Percentiles rank a stretch among this genome's conserved stretches.
Conservation (phyloP, 176 grass and related monocot genomes). For the Guadua angustifolia region DNA sequence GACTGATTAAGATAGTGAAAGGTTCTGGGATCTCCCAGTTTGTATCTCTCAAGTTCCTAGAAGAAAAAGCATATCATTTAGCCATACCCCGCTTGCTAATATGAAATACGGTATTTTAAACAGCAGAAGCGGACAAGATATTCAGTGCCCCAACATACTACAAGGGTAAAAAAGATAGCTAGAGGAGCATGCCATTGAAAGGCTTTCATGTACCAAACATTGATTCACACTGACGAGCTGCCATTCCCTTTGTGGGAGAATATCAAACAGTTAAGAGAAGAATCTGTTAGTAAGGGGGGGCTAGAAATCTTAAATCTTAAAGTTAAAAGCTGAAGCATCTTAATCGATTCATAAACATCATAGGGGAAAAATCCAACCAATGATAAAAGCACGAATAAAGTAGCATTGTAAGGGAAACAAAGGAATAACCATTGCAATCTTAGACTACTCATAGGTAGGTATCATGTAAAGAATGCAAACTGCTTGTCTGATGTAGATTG, state of each 20-base stretch:
- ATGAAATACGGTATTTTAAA: slow-evolving; percentile 16
- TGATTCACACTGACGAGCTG: neutral
- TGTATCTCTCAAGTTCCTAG: slow-evolving; percentile 81
- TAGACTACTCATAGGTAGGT: too few species aligned
- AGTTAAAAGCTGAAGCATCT: too few species aligned
- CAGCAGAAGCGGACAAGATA: neutral
- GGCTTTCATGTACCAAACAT: slow-evolving; percentile 21
- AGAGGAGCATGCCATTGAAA: neutral
- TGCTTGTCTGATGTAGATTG: too few species aligned
- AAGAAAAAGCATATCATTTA: slow-evolving; percentile 29
- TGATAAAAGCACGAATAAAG: too few species aligned
- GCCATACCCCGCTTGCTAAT: neutral
- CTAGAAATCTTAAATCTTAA: slow-evolving; percentile 15
- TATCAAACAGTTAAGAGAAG: slow-evolving; percentile 7
- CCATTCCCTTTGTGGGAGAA: slow-evolving; percentile 18
- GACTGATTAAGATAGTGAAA: slow-evolving; percentile 99
- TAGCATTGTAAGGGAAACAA: too few species aligned
- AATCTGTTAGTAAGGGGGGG: neutral
- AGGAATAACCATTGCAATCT: too few species aligned
- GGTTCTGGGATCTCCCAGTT: slow-evolving; percentile 72
- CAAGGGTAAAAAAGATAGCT: neutral
- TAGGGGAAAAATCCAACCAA: too few species aligned
- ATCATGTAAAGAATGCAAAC: too few species aligned
- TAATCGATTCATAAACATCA: too few species aligned
- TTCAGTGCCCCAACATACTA: neutral